A percentile compares a stretch with the other conserved stretches of the same genome.
phyloP scores from a whole-genome alignment of 2,329 filamentous ascomycete species.

The Kalmusia sp. region DNA sequence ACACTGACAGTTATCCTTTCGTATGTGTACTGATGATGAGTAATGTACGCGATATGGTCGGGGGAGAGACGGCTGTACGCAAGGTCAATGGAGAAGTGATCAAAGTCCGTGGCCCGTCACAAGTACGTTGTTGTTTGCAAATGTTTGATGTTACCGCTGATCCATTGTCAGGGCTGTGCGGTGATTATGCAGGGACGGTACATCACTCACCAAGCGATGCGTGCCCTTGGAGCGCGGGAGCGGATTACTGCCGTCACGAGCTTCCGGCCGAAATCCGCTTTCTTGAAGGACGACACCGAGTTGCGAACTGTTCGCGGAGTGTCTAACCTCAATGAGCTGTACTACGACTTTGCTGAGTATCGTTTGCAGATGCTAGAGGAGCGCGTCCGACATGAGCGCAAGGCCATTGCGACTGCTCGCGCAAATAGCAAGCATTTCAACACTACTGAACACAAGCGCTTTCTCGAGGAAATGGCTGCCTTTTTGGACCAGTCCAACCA shows the following conservation, averaged over 20 bases:
- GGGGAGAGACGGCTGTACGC: slow-evolving; percentile 69
- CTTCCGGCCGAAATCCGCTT: slow-evolving; percentile 65
- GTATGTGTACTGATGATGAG: slow-evolving; percentile 75
- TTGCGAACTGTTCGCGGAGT: slow-evolving; percentile 66
- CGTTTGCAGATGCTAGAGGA: slow-evolving; percentile 69
- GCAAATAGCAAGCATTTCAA: slow-evolving; percentile 39
- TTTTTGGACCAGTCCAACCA: slow-evolving; percentile 44
- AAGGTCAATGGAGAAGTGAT: slow-evolving; percentile 61
- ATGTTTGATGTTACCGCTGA: slow-evolving; percentile 13
- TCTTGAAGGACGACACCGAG: slow-evolving; percentile 65
- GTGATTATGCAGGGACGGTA: slow-evolving; percentile 73
- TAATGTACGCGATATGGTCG: slow-evolving; percentile 68
- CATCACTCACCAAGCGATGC: slow-evolving; percentile 69
- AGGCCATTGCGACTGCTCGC: slow-evolving; percentile 47
- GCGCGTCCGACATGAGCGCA: slow-evolving; percentile 55
- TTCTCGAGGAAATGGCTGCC: slow-evolving; percentile 39
- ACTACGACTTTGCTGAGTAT: slow-evolving; percentile 68
- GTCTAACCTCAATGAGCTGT: slow-evolving; percentile 64
- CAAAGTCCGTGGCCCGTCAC: slow-evolving; percentile 66
- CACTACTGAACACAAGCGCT: slow-evolving; percentile 42
- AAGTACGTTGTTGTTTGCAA: slow-evolving; percentile 52
- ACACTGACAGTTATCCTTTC: slow-evolving; percentile 71
- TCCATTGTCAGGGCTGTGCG: slow-evolving; percentile 60
- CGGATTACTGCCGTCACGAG: slow-evolving; percentile 72
- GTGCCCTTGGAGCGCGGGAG: slow-evolving; percentile 64